phyloP scores from a whole-genome alignment of 23 red algal genomes.

The Gracilaria vermiculophylla region DNA sequence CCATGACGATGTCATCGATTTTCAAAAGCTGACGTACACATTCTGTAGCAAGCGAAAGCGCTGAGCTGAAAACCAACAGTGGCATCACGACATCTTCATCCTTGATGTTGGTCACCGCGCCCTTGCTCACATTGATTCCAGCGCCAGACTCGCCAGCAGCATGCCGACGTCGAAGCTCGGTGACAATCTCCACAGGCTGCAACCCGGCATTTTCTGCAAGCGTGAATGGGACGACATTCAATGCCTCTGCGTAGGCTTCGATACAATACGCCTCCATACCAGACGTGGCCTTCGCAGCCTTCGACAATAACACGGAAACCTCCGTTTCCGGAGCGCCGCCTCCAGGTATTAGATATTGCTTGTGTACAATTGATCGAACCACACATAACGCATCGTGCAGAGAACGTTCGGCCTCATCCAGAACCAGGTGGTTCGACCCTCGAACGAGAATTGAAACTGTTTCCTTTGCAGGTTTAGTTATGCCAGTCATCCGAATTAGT shows the following conservation, averaged over 20 bases:
- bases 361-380: slow-evolving; percentile 89
- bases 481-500: slow-evolving; percentile 71
- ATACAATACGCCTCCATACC: slow-evolving; percentile 94
- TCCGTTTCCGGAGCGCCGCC: slow-evolving; percentile 91
- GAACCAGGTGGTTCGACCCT: slow-evolving; percentile 89
- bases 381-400: slow-evolving; percentile 98
- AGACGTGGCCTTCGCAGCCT: slow-evolving; percentile 62
- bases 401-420: slow-evolving; percentile 98
- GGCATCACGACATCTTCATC: slow-evolving; percentile 95
- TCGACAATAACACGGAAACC: slow-evolving; percentile 78
- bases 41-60: slow-evolving; percentile 91
- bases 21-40: slow-evolving; percentile 89
- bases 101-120: slow-evolving; percentile 86
- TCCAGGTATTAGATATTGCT: slow-evolving; percentile 87
- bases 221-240: slow-evolving; percentile 89
- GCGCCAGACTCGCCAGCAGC: slow-evolving; percentile 78
- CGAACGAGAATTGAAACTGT: slow-evolving; percentile 89
- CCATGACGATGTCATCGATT: slow-evolving; percentile 99
- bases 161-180: slow-evolving; percentile 89
- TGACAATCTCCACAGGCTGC: slow-evolving; percentile 91
- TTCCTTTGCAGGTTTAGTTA: slow-evolving; percentile 43
- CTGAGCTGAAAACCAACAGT: slow-evolving; percentile 84
- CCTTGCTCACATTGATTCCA: slow-evolving; percentile 91
- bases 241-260: slow-evolving; percentile 79
- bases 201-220: slow-evolving; percentile 98